A percentile compares a stretch with the other conserved stretches of the same genome.
These are phyloP conservation scores for Calonectria ilicicola DNA, from an alignment of 2,329 filamentous ascomycete species.

Conservation along the genomic window DNA sequence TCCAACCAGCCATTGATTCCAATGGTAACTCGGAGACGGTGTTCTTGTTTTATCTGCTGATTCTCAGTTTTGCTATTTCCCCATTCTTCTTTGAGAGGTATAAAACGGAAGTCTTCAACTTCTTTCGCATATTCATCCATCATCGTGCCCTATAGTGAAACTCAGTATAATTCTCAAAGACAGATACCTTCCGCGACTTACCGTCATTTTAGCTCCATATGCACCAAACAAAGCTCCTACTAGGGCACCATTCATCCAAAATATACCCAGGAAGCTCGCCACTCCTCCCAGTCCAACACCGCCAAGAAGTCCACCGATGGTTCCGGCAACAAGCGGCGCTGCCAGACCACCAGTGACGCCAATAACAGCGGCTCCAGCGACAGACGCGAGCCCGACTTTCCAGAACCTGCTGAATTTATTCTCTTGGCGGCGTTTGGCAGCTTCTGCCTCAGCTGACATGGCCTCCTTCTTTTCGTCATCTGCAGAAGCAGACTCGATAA, in stretches of 20 bases:
- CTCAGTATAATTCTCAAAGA: slow-evolving; percentile 22
- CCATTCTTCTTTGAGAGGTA: slow-evolving; percentile 72
- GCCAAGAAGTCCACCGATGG: slow-evolving; percentile 86
- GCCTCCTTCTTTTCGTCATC: slow-evolving; percentile 52
- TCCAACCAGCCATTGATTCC: slow-evolving; percentile 90
- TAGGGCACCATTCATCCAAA: slow-evolving; percentile 87
- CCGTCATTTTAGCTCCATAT: slow-evolving; percentile 82
- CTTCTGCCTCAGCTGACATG: slow-evolving; percentile 83
- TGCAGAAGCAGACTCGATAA: slow-evolving; percentile 73
- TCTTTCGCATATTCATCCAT: slow-evolving; percentile 90
- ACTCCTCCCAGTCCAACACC: slow-evolving; percentile 87
- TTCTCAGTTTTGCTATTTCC: slow-evolving; percentile 42
- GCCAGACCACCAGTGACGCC: slow-evolving; percentile 93
- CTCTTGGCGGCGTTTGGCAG: slow-evolving; percentile 77
- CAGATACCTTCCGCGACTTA: slow-evolving; percentile 34
- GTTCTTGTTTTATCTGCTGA: slow-evolving; percentile 45
- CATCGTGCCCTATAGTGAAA: slow-evolving; percentile 72
- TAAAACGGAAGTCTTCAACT: slow-evolving; percentile 84
- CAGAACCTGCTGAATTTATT: slow-evolving; percentile 79
- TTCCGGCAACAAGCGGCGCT: slow-evolving; percentile 87
- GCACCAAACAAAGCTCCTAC: slow-evolving; percentile 91
- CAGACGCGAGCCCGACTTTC: slow-evolving; percentile 91
- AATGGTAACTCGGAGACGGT: slow-evolving; percentile 82
- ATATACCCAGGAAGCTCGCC: slow-evolving; percentile 85
- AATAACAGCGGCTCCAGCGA: slow-evolving; percentile 90